Percentiles rank a stretch among this genome's conserved stretches.
These are phyloP conservation scores for Globisporangium solare DNA, from an alignment of 352 stramenopile genomes.

Conservation along the genomic window DNA sequence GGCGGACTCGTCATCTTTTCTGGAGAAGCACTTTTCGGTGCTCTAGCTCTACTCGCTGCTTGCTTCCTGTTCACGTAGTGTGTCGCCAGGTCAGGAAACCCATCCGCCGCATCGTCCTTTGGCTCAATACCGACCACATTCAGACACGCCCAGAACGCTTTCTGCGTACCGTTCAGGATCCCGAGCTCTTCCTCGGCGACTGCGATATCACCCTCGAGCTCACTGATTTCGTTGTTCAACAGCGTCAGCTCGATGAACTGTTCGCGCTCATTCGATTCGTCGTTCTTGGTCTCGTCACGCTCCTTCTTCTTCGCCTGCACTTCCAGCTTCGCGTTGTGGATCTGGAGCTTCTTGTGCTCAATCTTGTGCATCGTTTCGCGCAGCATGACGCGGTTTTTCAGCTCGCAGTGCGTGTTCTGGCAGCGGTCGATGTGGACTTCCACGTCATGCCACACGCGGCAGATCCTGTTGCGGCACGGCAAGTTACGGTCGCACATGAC, in stretches of 20 bases:
- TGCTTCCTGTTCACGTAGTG: slow-evolving; percentile 46
- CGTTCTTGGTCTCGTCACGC: slow-evolving; percentile 26
- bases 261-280: slow-evolving; percentile 22
- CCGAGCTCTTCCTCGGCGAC: slow-evolving; percentile 39
- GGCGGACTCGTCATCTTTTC: slow-evolving; percentile 9
- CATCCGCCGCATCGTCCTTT: slow-evolving; percentile 47
- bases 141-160: slow-evolving; percentile 53
- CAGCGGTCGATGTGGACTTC: slow-evolving; percentile 67
- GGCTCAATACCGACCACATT: slow-evolving; percentile 63
- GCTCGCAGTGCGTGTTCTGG: slow-evolving; percentile 60
- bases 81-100: slow-evolving; percentile 40
- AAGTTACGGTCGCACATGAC: slow-evolving; percentile 63
- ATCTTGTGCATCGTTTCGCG: slow-evolving; percentile 76
- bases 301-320: slow-evolving; percentile 35
- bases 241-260: slow-evolving; percentile 31
- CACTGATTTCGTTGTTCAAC: slow-evolving; percentile 47
- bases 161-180: slow-evolving; percentile 37
- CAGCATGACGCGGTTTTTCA: slow-evolving; percentile 64
- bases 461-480: slow-evolving; percentile 66
- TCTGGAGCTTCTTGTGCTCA: slow-evolving; percentile 53
- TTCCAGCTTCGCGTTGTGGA: slow-evolving; percentile 25
- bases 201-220: slow-evolving; percentile 63
- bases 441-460: slow-evolving; percentile 68
- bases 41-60: slow-evolving; percentile 23
- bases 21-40: slow-evolving; percentile 14